These are phyloP conservation scores for Cubamyces lactineus DNA, from an alignment of 768 basidiomycete genomes.

Conservation along the genomic window DNA sequence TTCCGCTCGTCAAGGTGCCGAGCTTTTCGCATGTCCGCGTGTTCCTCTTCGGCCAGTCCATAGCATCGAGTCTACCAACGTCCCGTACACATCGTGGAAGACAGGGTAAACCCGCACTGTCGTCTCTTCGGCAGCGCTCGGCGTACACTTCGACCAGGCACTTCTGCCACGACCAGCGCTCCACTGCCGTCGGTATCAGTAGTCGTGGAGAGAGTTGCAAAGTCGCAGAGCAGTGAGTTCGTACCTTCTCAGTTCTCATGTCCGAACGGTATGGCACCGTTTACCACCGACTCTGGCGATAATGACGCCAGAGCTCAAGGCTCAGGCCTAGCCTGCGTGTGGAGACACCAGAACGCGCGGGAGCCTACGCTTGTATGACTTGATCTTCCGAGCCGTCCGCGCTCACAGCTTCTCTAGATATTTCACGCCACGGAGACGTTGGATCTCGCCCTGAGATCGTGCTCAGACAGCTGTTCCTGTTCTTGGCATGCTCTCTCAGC, in stretches of 20 bases:
- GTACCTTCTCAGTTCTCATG: neutral
- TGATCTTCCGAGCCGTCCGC: neutral
- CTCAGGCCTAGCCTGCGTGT: neutral
- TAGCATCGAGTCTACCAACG: neutral
- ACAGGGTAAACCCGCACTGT: slow-evolving; percentile 2
- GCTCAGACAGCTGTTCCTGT: neutral
- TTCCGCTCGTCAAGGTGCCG: neutral
- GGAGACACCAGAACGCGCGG: neutral
- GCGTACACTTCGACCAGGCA: slow-evolving; percentile 6
- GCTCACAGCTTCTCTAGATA: neutral
- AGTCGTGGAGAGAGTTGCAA: neutral
- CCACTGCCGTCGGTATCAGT: neutral
- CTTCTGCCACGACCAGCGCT: neutral
- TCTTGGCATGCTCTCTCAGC: neutral
- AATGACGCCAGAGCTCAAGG: neutral
- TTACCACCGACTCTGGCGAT: neutral
- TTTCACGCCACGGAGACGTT: neutral
- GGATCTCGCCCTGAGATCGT: neutral
- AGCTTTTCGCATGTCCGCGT: neutral
- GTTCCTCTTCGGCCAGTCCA: neutral
- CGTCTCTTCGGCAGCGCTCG: slow-evolving; percentile 3
- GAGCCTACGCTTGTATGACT: neutral
- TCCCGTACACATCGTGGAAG: neutral
- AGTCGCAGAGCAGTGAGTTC: neutral
- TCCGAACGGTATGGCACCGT: neutral